Evolutionary conservation across 2,329 filamentous ascomycete species (phyloP).

Genomic region (Cordyceps cicadae): DNA sequence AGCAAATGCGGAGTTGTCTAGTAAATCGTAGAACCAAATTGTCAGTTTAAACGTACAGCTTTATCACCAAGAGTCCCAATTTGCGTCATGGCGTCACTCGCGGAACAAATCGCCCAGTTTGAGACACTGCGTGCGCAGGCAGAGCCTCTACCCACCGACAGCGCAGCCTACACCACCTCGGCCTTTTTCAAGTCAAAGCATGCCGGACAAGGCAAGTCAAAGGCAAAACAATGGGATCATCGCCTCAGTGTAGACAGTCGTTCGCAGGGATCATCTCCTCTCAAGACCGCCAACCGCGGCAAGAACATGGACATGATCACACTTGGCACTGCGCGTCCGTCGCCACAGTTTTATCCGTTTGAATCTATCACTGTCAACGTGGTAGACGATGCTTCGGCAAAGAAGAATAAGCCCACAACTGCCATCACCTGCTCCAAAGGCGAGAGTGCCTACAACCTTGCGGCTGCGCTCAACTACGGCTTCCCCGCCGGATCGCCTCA

Average conservation of each 20-base stretch:
- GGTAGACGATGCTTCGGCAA: conserved; percentile 8
- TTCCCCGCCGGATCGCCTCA: conserved; percentile 63
- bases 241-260: conserved; percentile 7
- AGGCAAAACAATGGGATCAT: not conserved
- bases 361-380: conserved; percentile 8
- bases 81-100: conserved; percentile 2
- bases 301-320: conserved; percentile 11
- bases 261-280: conserved; percentile 5
- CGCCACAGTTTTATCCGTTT: conserved; percentile 9
- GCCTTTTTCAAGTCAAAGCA: conserved; percentile 10
- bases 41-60: not conserved
- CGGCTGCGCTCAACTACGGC: conserved; percentile 65
- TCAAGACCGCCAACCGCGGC: conserved; percentile 8
- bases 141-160: conserved; percentile 11
- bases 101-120: conserved; percentile 9
- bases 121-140: conserved; percentile 4
- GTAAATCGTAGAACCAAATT: not conserved
- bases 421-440: conserved; percentile 10
- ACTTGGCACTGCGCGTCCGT: conserved; percentile 8
- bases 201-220: conserved; percentile 6
- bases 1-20: not conserved
- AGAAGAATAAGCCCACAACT: conserved; percentile 5
- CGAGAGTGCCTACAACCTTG: conserved; percentile 16
- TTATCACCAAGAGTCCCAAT: not conserved
- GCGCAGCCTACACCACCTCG: conserved; percentile 9